Conservation (phyloP, 2,329 filamentous ascomycete genomes). For the Penicillium sp. region DNA sequence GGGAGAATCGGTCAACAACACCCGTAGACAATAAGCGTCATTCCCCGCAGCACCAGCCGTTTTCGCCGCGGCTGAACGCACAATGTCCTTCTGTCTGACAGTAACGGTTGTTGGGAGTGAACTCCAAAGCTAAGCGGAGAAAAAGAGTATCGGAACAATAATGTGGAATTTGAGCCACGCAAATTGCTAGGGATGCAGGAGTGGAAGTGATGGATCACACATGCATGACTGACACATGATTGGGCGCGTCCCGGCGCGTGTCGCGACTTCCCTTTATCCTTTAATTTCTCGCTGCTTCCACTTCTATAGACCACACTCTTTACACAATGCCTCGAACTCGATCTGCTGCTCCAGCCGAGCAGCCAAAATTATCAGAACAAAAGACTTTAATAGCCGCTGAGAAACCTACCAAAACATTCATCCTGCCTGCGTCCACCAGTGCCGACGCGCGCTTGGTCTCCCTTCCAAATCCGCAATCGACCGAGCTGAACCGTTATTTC, state of each 20-base stretch:
- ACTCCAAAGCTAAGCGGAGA: neutral
- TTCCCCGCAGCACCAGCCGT: constrained; percentile 16
- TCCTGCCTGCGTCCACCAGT: constrained; percentile 57
- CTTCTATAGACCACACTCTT: neutral
- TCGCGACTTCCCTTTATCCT: constrained; percentile 24
- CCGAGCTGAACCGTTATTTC: constrained; percentile 52
- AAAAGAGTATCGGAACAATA: neutral
- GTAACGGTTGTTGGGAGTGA: neutral
- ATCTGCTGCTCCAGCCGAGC: constrained; percentile 20
- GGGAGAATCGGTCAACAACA: constrained; percentile 5
- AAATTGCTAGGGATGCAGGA: constrained; percentile 9
- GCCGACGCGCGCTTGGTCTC: constrained; percentile 56
- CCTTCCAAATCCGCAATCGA: constrained; percentile 56
- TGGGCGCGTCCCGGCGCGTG: constrained; percentile 29
- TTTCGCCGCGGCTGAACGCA: constrained; percentile 9
- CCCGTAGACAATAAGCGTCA: constrained; percentile 17
- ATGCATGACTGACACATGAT: constrained; percentile 22
- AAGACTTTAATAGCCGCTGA: constrained; percentile 24
- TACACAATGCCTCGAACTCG: constrained; percentile 35
- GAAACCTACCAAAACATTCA: constrained; percentile 52
- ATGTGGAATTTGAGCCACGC: neutral
- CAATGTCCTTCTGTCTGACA: neutral
- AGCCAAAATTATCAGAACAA: constrained; percentile 19
- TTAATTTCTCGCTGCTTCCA: constrained; percentile 7
- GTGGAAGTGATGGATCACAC: constrained; percentile 21